These are phyloP conservation scores for Moringa oleifera DNA, from an alignment of 345 rosid species.

Conservation along the genomic window DNA sequence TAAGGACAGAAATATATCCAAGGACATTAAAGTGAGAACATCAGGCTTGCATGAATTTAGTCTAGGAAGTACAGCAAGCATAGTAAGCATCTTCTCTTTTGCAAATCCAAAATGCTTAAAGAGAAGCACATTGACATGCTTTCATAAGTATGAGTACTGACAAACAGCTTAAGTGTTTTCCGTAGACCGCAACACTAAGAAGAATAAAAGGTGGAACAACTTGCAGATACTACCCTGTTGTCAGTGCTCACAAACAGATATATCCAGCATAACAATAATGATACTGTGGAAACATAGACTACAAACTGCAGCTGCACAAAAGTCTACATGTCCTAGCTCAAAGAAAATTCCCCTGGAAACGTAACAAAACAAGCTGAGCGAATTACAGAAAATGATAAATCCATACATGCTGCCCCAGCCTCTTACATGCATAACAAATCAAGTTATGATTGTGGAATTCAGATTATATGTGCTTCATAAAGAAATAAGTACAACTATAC, in stretches of 20 bases:
- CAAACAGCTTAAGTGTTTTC: neutral
- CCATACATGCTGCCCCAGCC: no score
- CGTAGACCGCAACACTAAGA: no score
- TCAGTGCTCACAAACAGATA: neutral
- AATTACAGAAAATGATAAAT: no score
- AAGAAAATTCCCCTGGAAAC: neutral
- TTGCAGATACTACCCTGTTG: no score
- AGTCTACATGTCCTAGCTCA: neutral
- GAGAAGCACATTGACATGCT: neutral
- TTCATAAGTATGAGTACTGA: neutral
- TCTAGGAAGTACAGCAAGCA: neutral
- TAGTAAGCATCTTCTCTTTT: no score
- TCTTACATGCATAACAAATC: no score
- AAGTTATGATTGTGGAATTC: no score
- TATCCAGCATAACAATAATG: neutral
- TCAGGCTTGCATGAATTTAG: neutral
- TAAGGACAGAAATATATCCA: neutral
- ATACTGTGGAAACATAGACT: neutral
- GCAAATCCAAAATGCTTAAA: no score
- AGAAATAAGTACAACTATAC: no score
- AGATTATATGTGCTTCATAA: no score
- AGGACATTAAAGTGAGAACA: neutral
- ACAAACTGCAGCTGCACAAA: no score
- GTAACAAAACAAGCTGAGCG: neutral
- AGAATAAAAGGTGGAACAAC: neutral